Base-by-base conservation (phyloP, 306 rosid genomes). In the Myrica gale region DNA sequence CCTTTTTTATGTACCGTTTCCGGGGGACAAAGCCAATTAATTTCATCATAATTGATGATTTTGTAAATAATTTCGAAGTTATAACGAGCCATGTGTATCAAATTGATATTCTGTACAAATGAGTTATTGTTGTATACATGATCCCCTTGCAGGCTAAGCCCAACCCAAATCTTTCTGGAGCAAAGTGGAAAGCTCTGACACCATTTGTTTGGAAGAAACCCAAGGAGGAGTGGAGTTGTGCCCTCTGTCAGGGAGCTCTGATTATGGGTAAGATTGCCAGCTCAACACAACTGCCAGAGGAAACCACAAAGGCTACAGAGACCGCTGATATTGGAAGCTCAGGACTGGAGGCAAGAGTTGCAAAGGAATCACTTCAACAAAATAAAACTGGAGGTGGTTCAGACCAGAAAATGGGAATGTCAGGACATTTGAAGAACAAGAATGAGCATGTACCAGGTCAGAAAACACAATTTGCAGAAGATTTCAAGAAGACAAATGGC, bases 171-270 rank as follows among this genome's bases (percentile, higher is more conserved):
- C n/a, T 45, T 16, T 71, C 55, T 53, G 71, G 57, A 32, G 61
- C 67, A 55, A 89, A 90, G 87, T 74, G 85, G 52, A 93, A 89
- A 76, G 84, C 85, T 1, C 71, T 26, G 42, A 11, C 56, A 70
- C 81, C 79, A 5, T 65, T 23, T 68, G 50, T 73, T 74, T 45
- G 80, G 80, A 82, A 62, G 76, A 84, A 86, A 74, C 73, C 81
- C 62, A 83, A 76, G 79, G 85, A 78, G 47, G 88, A 82, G 67
- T 90, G 88, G 93, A 90, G 85, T 56, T 93, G 98, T 76, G 84
- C 79, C 1, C 52, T 89, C 1, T 93, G 97, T 84, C 78, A 53
- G 1, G 83, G 19, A 58, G 78, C 53, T 37, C 48, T 16, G 37
- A 87, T 57, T 44, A 58, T 11, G 16, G 76, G 63, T 48, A 81